Percentiles rank a stretch among this genome's conserved stretches.
These are phyloP conservation scores for Xylaria sp. DNA, from an alignment of 495 filamentous ascomycete genomes.

Conservation along the genomic window DNA sequence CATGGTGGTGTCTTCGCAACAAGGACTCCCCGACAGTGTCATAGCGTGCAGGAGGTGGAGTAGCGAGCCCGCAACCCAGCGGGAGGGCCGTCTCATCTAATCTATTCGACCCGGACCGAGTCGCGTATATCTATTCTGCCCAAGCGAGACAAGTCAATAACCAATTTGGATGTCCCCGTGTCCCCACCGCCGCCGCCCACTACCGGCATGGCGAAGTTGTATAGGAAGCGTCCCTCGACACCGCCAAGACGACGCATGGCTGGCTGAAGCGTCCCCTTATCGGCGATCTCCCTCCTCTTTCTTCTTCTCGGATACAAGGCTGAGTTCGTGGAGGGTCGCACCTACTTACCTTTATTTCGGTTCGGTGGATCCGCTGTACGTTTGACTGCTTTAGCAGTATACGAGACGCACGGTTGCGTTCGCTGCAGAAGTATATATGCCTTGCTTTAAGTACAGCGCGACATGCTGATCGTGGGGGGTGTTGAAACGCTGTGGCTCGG, in stretches of 20 bases:
- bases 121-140: constrained; percentile 3
- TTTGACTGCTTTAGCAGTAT: neutral
- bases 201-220: constrained; percentile 5
- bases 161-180: neutral
- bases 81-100: neutral
- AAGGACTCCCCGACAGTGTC: constrained; percentile 4
- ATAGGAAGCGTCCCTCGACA: neutral
- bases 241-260: constrained; percentile 16
- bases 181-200: neutral
- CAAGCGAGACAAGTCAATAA: constrained; percentile 17
- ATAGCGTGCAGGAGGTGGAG: constrained; percentile 27
- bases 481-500: neutral
- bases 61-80: neutral
- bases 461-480: constrained; percentile 7
- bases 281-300: neutral
- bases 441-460: constrained; percentile 9
- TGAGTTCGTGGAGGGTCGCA: neutral
- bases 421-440: neutral
- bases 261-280: neutral
- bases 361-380: neutral
- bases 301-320: constrained; percentile 8
- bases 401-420: constrained; percentile 6
- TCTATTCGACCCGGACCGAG: constrained; percentile 9
- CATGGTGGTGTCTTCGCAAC: constrained; percentile 14
- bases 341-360: neutral